A percentile compares a stretch with the other conserved stretches of the same genome.
Evolutionary conservation across 768 basidiomycete species (phyloP).

Genomic region (Auriscalpium microsporum): DNA sequence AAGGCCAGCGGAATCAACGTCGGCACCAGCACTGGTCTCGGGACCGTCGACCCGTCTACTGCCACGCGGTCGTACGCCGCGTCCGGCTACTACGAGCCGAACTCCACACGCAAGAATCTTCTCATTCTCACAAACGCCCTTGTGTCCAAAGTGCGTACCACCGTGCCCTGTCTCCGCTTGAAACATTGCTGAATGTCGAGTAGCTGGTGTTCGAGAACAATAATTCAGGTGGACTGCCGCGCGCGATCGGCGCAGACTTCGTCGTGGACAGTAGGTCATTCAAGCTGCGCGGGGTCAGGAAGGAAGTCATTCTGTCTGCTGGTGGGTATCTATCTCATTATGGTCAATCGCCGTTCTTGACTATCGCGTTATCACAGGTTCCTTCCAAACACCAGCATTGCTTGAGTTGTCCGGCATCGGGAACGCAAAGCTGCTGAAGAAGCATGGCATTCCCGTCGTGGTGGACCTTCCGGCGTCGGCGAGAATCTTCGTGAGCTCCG

Average conservation of each 20-base stretch:
- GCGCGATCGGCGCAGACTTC: neutral
- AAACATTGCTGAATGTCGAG: no score
- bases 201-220: neutral
- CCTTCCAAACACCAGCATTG: neutral
- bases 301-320: neutral
- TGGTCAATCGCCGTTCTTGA: neutral
- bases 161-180: constrained; percentile 15
- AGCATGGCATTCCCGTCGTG: constrained; percentile 21
- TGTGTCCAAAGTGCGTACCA: constrained; percentile 12
- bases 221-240: neutral
- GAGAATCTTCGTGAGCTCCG: constrained; percentile 28
- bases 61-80: constrained; percentile 21
- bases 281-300: neutral
- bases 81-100: constrained; percentile 23
- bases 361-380: neutral
- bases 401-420: constrained; percentile 19
- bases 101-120: constrained; percentile 15
- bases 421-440: constrained; percentile 14
- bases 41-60: constrained; percentile 17
- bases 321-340: neutral
- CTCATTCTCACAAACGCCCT: neutral
- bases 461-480: constrained; percentile 28
- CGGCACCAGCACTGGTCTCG: constrained; percentile 1
- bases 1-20: constrained; percentile 12
- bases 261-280: neutral